These are phyloP conservation scores for Jaminaea rosea DNA, from an alignment of 1,284 basidiomycete genomes.

Conservation along the genomic window DNA sequence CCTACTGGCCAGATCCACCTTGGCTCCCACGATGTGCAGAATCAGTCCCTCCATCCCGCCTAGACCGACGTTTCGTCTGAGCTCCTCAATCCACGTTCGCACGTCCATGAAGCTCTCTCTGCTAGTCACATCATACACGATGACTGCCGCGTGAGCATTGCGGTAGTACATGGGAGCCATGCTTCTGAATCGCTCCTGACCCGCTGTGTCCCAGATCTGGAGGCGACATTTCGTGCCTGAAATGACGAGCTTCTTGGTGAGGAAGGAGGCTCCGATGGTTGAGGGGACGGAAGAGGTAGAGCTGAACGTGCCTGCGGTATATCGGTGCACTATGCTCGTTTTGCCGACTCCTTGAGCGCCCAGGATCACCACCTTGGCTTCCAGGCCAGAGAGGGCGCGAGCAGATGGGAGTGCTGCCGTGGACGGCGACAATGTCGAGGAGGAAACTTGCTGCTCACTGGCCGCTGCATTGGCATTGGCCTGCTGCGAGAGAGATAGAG, in stretches of 20 bases:
- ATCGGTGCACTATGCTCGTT: slow-evolving; percentile 83
- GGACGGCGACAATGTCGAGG: too few species aligned
- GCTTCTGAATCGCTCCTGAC: slow-evolving; percentile 84
- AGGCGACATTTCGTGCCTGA: slow-evolving; percentile 75
- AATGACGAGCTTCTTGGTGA: slow-evolving; percentile 84
- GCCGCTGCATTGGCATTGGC: too few species aligned
- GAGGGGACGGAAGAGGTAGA: slow-evolving; percentile 51
- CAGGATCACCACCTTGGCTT: slow-evolving; percentile 94
- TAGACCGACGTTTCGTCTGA: slow-evolving; percentile 69
- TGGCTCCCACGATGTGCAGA: slow-evolving; percentile 84
- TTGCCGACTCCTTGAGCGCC: slow-evolving; percentile 93
- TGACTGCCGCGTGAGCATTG: slow-evolving; percentile 88
- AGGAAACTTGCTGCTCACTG: too few species aligned
- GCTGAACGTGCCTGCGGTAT: slow-evolving; percentile 63
- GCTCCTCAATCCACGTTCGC: slow-evolving; percentile 83
- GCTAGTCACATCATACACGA: slow-evolving; percentile 96
- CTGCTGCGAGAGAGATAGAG: too few species aligned
- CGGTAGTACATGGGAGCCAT: slow-evolving; percentile 99
- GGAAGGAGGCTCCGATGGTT: slow-evolving; percentile 88
- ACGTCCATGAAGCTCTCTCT: slow-evolving; percentile 80
- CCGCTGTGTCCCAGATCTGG: slow-evolving; percentile 76
- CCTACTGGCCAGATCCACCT: slow-evolving; percentile 60
- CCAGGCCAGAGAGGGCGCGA: too few species aligned
- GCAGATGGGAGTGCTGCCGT: too few species aligned
- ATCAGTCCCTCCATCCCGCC: slow-evolving; percentile 64